phyloP scores from a whole-genome alignment of 805 yeast species.

The Deakozyma indianensis region DNA sequence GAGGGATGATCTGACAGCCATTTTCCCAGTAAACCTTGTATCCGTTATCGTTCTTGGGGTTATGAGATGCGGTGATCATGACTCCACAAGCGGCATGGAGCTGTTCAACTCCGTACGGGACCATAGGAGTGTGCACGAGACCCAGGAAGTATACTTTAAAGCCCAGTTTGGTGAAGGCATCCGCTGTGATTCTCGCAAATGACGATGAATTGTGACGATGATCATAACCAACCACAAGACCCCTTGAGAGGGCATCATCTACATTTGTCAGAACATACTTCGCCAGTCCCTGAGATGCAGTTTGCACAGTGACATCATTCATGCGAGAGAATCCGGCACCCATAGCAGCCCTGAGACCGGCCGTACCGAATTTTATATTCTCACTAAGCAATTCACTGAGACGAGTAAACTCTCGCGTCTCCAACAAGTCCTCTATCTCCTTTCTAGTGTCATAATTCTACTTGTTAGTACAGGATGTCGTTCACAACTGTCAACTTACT shows the following conservation, averaged over 20 bases:
- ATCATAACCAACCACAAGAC: conserved; percentile 79
- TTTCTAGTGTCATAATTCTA: background rate
- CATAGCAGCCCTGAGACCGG: conserved; percentile 81
- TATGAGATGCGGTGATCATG: conserved; percentile 48
- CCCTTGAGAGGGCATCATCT: conserved; percentile 19
- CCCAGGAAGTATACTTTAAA: conserved; percentile 43
- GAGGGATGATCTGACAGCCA: conserved; percentile 94
- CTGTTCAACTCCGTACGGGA: conserved; percentile 69
- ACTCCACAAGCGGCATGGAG: conserved; percentile 63
- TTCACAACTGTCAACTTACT: background rate
- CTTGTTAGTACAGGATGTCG: background rate
- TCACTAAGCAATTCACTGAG: background rate
- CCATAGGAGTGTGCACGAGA: conserved; percentile 72
- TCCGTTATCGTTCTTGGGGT: conserved; percentile 56
- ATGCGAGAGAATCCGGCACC: conserved; percentile 80
- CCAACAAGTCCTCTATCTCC: background rate
- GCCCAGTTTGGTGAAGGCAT: conserved; percentile 55
- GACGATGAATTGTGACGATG: conserved; percentile 69
- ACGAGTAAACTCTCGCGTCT: background rate
- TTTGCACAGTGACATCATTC: conserved; percentile 80
- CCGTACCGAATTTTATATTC: conserved; percentile 60
- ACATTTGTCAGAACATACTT: conserved; percentile 19
- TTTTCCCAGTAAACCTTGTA: conserved; percentile 87
- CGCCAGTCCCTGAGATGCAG: conserved; percentile 48
- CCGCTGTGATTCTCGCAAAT: conserved; percentile 69